phyloP scores from a whole-genome alignment of 139 green algal species.

The Closterium sp. region DNA sequence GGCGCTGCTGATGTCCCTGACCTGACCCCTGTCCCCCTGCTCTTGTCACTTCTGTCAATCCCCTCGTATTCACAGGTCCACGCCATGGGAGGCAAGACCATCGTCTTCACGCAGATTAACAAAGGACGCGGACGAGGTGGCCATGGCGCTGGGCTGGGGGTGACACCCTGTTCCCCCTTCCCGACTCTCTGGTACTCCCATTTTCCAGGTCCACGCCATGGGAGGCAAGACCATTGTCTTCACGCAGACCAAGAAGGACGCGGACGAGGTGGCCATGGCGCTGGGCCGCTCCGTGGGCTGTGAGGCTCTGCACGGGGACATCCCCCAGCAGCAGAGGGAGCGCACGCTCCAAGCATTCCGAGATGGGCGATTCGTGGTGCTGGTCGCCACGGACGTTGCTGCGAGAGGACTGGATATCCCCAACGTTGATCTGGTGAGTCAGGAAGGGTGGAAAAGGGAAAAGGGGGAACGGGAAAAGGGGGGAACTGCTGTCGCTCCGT shows the following conservation, averaged over 20 bases:
- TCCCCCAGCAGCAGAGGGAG: too few species aligned
- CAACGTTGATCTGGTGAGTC: constrained; percentile 60
- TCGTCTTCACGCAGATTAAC: too few species aligned
- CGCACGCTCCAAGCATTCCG: constrained; percentile 57
- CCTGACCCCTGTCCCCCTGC: too few species aligned
- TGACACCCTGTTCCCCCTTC: too few species aligned
- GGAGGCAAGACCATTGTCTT: constrained; percentile 85
- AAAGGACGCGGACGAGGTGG: too few species aligned
- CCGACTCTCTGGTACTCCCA: constrained; percentile 37
- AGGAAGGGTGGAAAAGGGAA: too few species aligned
- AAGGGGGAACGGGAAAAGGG: too few species aligned
- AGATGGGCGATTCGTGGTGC: constrained; percentile 55
- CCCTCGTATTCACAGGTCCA: too few species aligned
- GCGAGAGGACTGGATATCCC: constrained; percentile 64
- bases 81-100: too few species aligned
- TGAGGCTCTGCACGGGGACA: too few species aligned
- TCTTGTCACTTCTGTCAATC: too few species aligned
- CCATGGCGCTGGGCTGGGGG: constrained; percentile 14
- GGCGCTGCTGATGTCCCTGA: not conserved
- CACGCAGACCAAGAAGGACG: constrained; percentile 70
- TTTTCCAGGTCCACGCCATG: constrained; percentile 64
- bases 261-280: constrained; percentile 55
- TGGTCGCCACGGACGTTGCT: constrained; percentile 68
- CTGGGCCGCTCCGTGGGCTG: too few species aligned
- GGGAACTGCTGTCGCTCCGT: constrained; percentile 36